phyloP scores from a whole-genome alignment of 345 rosid species.

The Eutrema heterophyllum region DNA sequence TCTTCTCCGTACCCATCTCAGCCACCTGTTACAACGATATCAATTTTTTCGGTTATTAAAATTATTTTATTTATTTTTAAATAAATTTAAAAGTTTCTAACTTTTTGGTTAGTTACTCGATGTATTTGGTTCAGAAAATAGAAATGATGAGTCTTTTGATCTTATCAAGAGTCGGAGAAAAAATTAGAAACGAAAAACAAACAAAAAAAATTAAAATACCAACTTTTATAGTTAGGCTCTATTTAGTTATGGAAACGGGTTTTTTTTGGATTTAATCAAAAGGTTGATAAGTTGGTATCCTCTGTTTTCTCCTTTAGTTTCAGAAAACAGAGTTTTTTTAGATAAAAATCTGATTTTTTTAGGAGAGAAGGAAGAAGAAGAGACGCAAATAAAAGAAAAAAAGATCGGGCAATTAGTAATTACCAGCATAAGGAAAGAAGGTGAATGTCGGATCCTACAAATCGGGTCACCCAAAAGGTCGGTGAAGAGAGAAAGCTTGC shows the following conservation, averaged over 20 bases:
- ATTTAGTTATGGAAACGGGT: neutral
- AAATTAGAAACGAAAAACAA: neutral
- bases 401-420: neutral
- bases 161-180: conserved; percentile 15
- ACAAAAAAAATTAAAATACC: neutral
- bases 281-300: neutral
- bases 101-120: conserved; percentile 7
- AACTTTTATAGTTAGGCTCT: neutral
- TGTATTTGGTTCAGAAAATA: neutral
- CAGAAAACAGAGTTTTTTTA: neutral
- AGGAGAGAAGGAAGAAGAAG: neutral
- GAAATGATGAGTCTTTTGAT: conserved; percentile 18
- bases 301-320: neutral
- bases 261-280: neutral
- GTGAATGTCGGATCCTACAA: conserved; percentile 98
- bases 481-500: conserved; percentile 72
- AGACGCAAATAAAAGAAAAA: neutral
- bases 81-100: neutral
- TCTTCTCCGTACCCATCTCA: conserved; percentile 55
- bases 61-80: neutral
- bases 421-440: conserved; percentile 98
- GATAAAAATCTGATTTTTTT: neutral
- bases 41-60: neutral
- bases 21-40: conserved; percentile 65
- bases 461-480: conserved; percentile 98